Percentiles rank a stretch among this genome's conserved stretches.
Evolutionary conservation across 768 basidiomycete species (phyloP).

Genomic region (Hortiboletus campestris): DNA sequence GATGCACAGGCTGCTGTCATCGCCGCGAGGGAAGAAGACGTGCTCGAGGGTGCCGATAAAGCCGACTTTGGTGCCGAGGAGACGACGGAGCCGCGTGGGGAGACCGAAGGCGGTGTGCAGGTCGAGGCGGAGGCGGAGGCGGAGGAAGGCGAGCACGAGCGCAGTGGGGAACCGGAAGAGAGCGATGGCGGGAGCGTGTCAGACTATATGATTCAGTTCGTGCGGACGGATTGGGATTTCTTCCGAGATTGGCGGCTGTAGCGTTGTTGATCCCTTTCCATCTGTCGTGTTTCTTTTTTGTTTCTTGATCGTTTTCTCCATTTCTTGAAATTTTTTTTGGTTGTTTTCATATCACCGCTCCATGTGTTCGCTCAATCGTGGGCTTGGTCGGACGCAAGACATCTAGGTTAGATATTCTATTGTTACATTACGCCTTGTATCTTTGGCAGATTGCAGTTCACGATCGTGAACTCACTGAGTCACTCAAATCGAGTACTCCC

Average conservation of each 20-base stretch:
- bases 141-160: conserved; percentile 34
- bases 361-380: not conserved
- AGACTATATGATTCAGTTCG: conserved; percentile 81
- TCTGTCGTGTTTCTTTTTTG: not conserved
- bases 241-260: conserved; percentile 72
- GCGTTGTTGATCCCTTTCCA: conserved; percentile 8
- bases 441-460: not conserved
- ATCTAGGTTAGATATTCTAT: conserved; percentile 12
- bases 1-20: conserved; percentile 80
- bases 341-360: conserved; percentile 6
- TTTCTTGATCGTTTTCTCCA: not conserved
- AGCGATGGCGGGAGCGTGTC: conserved; percentile 71
- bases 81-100: conserved; percentile 26
- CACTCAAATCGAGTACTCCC: too few relatives aligned
- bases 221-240: conserved; percentile 60
- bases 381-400: not conserved
- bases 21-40: conserved; percentile 71
- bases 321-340: not conserved
- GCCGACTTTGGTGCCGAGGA: conserved; percentile 69
- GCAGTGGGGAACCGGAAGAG: conserved; percentile 40
- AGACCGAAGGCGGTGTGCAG: conserved; percentile 27
- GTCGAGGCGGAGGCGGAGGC: conserved; percentile 38
- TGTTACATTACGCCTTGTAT: conserved; percentile 15
- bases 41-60: conserved; percentile 74
- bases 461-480: not conserved